These are phyloP conservation scores for Phytophthora brassicae DNA, from an alignment of 352 stramenopile species.

Conservation along the genomic window DNA sequence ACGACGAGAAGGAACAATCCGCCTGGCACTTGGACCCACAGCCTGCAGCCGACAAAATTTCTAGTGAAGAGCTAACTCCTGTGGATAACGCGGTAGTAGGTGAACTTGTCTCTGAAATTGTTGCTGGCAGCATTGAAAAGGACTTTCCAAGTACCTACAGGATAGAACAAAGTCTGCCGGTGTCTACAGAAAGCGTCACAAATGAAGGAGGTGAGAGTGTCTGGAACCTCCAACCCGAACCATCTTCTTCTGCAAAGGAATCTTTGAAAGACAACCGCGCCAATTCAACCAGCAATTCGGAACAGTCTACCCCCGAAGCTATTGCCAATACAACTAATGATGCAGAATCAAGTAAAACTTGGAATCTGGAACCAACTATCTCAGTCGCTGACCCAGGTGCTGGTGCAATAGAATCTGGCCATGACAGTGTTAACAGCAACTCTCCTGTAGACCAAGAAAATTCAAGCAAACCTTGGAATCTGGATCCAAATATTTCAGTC, in stretches of 20 bases:
- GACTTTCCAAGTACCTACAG: neutral
- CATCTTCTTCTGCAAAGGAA: constrained; percentile 3
- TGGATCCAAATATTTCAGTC: constrained; percentile 6
- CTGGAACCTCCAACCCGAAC: constrained; percentile 8
- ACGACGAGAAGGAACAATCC: neutral
- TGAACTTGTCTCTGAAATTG: neutral
- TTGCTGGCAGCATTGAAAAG: neutral
- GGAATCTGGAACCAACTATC: constrained; percentile 21
- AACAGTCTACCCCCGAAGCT: neutral
- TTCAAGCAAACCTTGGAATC: constrained; percentile 13
- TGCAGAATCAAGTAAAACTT: neutral
- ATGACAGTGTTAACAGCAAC: neutral
- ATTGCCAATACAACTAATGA: neutral
- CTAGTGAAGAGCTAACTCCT: neutral
- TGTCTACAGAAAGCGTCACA: neutral
- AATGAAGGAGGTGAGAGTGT: neutral
- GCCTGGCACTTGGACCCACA: constrained; percentile 19
- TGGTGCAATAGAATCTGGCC: too few relatives aligned
- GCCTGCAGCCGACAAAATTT: neutral
- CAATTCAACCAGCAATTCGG: neutral
- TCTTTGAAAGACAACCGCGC: neutral
- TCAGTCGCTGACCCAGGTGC: too few relatives aligned
- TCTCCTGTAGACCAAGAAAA: neutral
- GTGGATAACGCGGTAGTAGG: neutral
- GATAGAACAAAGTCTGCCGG: neutral